Evolutionary conservation across 2,329 filamentous ascomycete genomes (phyloP).

Genomic region (Cylindrodendrum hubeiense): DNA sequence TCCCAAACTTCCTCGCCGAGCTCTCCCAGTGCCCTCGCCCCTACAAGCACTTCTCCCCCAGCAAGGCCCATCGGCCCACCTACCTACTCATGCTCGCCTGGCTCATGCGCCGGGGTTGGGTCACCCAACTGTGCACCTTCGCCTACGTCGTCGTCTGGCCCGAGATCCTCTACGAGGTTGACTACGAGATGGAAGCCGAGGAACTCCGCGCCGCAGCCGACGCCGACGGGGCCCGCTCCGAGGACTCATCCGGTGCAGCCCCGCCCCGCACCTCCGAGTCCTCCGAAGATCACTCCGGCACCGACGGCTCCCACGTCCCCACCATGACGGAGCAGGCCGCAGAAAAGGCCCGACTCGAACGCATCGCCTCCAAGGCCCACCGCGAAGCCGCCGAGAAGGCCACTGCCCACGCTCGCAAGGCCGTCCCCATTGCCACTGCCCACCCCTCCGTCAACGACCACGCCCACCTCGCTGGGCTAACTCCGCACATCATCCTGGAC

Average conservation of each 20-base stretch:
- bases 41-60: conserved; percentile 87
- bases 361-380: conserved; percentile 67
- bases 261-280: conserved; percentile 43
- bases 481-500: conserved; percentile 79
- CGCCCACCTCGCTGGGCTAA: conserved; percentile 66
- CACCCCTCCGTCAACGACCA: conserved; percentile 70
- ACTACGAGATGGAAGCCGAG: conserved; percentile 76
- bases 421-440: conserved; percentile 60
- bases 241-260: conserved; percentile 34
- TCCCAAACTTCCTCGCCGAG: conserved; percentile 89
- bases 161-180: conserved; percentile 85
- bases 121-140: conserved; percentile 92
- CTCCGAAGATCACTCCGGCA: conserved; percentile 40
- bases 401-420: conserved; percentile 66
- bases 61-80: conserved; percentile 85
- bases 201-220: conserved; percentile 62
- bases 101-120: conserved; percentile 93
- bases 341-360: conserved; percentile 71
- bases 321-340: conserved; percentile 68
- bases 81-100: conserved; percentile 95
- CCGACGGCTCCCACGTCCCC: conserved; percentile 41
- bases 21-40: conserved; percentile 84
- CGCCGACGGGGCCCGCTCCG: conserved; percentile 30
- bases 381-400: conserved; percentile 68
- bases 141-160: conserved; percentile 88